Conservation (phyloP, 345 rosid species). For the Citrus inodora region DNA sequence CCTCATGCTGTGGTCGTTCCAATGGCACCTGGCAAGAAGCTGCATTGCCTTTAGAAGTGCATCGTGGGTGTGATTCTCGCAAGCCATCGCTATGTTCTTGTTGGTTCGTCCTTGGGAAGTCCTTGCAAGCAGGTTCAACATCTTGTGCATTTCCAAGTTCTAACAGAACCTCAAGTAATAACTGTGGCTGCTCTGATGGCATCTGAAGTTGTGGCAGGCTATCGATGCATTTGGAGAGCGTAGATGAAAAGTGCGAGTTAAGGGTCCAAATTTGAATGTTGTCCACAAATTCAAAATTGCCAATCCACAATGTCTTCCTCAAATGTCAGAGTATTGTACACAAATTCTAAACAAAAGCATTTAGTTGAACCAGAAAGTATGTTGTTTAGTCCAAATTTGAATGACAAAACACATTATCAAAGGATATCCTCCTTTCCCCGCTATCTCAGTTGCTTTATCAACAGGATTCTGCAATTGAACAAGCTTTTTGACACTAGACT, state of each 20-base stretch:
- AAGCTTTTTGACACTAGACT: constrained; percentile 45
- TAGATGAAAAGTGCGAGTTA: constrained; percentile 16
- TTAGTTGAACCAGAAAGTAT: background rate
- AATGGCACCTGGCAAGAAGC: background rate
- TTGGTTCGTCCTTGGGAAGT: background rate
- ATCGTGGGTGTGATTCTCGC: background rate
- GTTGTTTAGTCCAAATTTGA: background rate
- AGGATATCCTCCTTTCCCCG: constrained; percentile 60
- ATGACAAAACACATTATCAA: constrained; percentile 1
- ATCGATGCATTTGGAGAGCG: constrained; percentile 19
- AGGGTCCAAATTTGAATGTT: constrained; percentile 1
- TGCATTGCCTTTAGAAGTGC: background rate
- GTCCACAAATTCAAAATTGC: background rate
- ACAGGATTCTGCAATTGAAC: constrained; percentile 21
- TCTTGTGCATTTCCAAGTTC: constrained; percentile 12
- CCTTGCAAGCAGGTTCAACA: background rate
- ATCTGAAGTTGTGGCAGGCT: constrained; percentile 22
- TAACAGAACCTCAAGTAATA: constrained; percentile 29
- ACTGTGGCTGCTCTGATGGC: constrained; percentile 32
- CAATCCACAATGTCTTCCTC: background rate
- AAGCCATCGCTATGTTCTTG: background rate
- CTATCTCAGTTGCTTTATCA: constrained; percentile 35
- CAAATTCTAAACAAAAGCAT: too few species aligned
- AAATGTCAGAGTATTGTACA: too few species aligned
- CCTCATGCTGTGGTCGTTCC: too few species aligned